Evolutionary conservation across 495 filamentous ascomycete species (phyloP).

Genomic region (Lepraria neglecta): DNA sequence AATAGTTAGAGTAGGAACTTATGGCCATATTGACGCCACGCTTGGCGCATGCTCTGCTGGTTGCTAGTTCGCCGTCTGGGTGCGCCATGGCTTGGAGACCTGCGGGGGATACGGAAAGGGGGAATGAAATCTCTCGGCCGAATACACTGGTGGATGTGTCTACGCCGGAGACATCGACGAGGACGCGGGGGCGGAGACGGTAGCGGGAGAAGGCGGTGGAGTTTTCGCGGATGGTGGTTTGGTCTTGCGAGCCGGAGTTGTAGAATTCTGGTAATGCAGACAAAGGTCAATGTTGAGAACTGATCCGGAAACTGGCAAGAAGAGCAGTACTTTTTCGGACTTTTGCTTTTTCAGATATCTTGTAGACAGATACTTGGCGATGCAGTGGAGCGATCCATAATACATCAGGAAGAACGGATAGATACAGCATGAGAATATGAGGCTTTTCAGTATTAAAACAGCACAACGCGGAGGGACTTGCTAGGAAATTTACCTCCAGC

Average conservation of each 20-base stretch:
- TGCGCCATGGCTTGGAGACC: constrained; percentile 45
- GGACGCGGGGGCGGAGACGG: constrained; percentile 44
- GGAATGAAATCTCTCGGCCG: constrained; percentile 34
- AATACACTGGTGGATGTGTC: constrained; percentile 42
- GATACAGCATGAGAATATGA: not conserved
- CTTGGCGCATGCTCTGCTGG: constrained; percentile 38
- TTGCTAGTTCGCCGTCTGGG: constrained; percentile 45
- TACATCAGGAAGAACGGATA: not conserved
- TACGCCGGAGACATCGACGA: constrained; percentile 44
- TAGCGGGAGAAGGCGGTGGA: constrained; percentile 40
- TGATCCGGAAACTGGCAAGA: not conserved
- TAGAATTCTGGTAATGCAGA: constrained; percentile 37
- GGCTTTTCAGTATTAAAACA: not conserved
- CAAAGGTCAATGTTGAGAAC: not conserved
- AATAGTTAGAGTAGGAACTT: constrained; percentile 36
- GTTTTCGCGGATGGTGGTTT: constrained; percentile 44
- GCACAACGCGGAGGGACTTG: too few species aligned
- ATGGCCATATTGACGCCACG: constrained; percentile 40
- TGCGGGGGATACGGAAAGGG: constrained; percentile 38
- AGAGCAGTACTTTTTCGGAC: too few species aligned
- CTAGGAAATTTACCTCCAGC: constrained; percentile 24
- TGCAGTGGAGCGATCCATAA: not conserved
- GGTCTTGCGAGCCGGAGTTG: constrained; percentile 43
- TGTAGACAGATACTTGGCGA: not conserved
- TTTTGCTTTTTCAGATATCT: not conserved